Evolutionary conservation across 352 stramenopile genomes (phyloP).

Genomic region (Thalassiosira hispida): DNA sequence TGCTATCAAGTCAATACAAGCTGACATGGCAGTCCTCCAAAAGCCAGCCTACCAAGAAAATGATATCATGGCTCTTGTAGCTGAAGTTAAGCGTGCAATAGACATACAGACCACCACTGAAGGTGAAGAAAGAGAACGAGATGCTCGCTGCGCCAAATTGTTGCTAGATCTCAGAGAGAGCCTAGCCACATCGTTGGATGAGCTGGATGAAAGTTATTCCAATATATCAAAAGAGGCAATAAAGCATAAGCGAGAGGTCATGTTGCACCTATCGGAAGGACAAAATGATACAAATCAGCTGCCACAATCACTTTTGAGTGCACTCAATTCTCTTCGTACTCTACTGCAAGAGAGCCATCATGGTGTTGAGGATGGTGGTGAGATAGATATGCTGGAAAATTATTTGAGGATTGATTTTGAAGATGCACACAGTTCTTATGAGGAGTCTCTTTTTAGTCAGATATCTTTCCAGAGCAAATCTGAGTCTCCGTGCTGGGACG

Average conservation of each 20-base stretch:
- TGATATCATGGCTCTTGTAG: background rate
- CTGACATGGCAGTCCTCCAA: background rate
- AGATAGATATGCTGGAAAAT: conserved; percentile 19
- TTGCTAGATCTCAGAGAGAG: conserved; percentile 23
- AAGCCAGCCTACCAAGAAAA: conserved; percentile 5
- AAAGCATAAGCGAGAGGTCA: background rate
- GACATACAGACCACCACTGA: background rate
- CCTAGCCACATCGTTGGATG: conserved; percentile 3
- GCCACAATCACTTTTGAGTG: background rate
- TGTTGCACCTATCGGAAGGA: conserved; percentile 7
- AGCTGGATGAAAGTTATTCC: conserved; percentile 21
- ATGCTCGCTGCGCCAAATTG: conserved; percentile 17
- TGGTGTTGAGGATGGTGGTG: conserved; percentile 6
- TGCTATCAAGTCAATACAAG: conserved; percentile 8
- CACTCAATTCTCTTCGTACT: conserved; percentile 13
- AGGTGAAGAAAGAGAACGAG: background rate
- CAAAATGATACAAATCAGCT: conserved; percentile 2
- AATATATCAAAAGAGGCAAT: background rate
- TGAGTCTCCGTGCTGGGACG: conserved; percentile 5
- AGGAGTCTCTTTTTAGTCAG: background rate
- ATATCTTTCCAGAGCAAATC: background rate
- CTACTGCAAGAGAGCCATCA: conserved; percentile 11
- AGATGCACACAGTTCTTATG: conserved; percentile 16
- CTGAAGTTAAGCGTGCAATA: conserved; percentile 6
- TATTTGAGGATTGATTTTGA: conserved; percentile 26